Evolutionary conservation across 768 basidiomycete species (phyloP).

Genomic region (Amanita subjunquillea): DNA sequence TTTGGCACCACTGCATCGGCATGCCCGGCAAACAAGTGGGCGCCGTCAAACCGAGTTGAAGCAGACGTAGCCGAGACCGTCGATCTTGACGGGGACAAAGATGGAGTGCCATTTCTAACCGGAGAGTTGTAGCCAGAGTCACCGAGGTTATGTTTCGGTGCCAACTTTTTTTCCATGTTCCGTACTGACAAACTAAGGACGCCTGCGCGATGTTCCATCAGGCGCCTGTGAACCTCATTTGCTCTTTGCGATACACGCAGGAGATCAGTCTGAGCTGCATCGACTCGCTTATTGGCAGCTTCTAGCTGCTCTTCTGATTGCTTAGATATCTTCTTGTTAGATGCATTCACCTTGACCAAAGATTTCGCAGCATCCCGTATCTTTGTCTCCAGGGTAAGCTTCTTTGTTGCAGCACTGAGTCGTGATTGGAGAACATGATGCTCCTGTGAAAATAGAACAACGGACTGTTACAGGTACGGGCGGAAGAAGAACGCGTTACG

Average conservation of each 20-base stretch:
- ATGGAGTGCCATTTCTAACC: constrained; percentile 39
- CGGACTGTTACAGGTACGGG: background rate
- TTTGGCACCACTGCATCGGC: constrained; percentile 53
- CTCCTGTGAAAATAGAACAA: constrained; percentile 40
- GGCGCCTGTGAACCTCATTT: constrained; percentile 47
- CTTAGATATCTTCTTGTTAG: constrained; percentile 49
- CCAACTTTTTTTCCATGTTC: constrained; percentile 48
- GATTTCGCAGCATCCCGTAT: constrained; percentile 81
- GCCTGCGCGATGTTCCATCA: constrained; percentile 77
- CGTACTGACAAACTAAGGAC: constrained; percentile 68
- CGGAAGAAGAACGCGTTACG: background rate
- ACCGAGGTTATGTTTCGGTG: constrained; percentile 22
- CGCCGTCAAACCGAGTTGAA: constrained; percentile 64
- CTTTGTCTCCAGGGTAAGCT: constrained; percentile 72
- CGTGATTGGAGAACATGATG: constrained; percentile 60
- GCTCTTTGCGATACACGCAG: constrained; percentile 57
- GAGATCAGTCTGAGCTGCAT: constrained; percentile 59
- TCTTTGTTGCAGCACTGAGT: constrained; percentile 56
- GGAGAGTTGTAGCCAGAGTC: constrained; percentile 48
- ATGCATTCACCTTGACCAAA: constrained; percentile 55
- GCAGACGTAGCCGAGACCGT: constrained; percentile 31
- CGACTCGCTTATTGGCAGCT: constrained; percentile 63
- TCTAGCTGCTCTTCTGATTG: constrained; percentile 66
- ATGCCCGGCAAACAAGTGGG: constrained; percentile 81
- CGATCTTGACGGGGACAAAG: constrained; percentile 23